These are phyloP conservation scores for Tylopilus vinaceipallidus DNA, from an alignment of 768 basidiomycete genomes.

Conservation along the genomic window DNA sequence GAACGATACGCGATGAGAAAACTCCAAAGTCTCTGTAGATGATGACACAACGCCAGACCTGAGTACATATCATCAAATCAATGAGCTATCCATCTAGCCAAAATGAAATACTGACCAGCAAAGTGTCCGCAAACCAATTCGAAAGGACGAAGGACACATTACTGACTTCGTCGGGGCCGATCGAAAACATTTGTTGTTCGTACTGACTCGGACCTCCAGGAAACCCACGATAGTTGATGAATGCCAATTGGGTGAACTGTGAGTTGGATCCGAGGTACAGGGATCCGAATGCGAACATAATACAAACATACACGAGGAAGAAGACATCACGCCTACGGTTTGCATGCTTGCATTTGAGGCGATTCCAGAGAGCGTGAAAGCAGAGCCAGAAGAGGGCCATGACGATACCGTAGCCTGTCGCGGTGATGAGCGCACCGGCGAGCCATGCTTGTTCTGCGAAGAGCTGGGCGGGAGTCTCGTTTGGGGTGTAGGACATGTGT, in stretches of 20 bases:
- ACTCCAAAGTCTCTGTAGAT: slow-evolving; percentile 23
- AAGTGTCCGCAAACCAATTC: slow-evolving; percentile 28
- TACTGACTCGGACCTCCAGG: slow-evolving; percentile 26
- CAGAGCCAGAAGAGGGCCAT: slow-evolving; percentile 25
- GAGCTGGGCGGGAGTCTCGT: slow-evolving; percentile 18
- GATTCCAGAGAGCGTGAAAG: slow-evolving; percentile 16
- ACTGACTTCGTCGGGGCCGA: slow-evolving; percentile 21
- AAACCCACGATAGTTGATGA: slow-evolving; percentile 27
- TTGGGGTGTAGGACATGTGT: slow-evolving; percentile 20
- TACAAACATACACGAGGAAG: slow-evolving; percentile 23
- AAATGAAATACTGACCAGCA: slow-evolving; percentile 17
- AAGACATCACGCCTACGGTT: slow-evolving; percentile 15
- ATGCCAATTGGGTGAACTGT: slow-evolving; percentile 29
- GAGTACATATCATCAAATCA: neutral
- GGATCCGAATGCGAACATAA: slow-evolving; percentile 25
- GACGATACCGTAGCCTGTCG: slow-evolving; percentile 28
- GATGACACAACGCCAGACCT: slow-evolving; percentile 32
- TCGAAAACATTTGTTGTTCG: slow-evolving; percentile 29
- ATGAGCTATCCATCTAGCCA: neutral
- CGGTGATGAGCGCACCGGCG: slow-evolving; percentile 26
- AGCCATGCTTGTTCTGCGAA: slow-evolving; percentile 30
- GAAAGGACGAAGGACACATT: slow-evolving; percentile 28
- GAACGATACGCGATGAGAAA: slow-evolving; percentile 12
- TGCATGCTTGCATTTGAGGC: slow-evolving; percentile 14
- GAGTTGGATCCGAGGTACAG: slow-evolving; percentile 28